Conservation (phyloP, 164 flowering plant species). For the Aristolochia fimbriata region DNA sequence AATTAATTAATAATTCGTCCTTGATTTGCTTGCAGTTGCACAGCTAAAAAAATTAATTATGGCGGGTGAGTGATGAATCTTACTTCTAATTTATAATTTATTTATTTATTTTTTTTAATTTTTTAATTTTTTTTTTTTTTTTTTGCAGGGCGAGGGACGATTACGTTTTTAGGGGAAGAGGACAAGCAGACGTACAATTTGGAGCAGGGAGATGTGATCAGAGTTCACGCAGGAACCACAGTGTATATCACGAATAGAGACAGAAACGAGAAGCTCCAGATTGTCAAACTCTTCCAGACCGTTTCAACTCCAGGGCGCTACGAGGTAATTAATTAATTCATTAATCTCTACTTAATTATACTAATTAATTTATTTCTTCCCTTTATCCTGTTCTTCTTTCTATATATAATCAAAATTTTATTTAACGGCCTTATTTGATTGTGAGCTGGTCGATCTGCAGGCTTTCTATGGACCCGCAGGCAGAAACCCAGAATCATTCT, state of each 20-base stretch:
- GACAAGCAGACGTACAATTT: slow-evolving; percentile 13
- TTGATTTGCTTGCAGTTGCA: too few species aligned
- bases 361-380: background rate
- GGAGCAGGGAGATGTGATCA: slow-evolving; percentile 13
- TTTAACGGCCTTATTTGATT: too few species aligned
- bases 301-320: slow-evolving; percentile 9
- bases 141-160: slow-evolving; percentile 11
- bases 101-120: too few species aligned
- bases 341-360: background rate
- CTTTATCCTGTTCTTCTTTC: too few species aligned
- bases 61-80: too few species aligned
- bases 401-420: too few species aligned
- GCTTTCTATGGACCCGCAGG: slow-evolving; percentile 41
- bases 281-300: slow-evolving; percentile 8
- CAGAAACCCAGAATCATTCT: slow-evolving; percentile 40
- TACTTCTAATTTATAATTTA: too few species aligned
- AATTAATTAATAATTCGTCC: too few species aligned
- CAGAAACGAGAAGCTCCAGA: slow-evolving; percentile 11
- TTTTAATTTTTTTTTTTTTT: too few species aligned
- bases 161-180: slow-evolving; percentile 6
- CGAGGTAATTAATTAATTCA: slow-evolving; percentile 5
- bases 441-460: too few species aligned
- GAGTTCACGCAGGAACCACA: slow-evolving; percentile 11
- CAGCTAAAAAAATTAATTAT: too few species aligned
- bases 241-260: slow-evolving; percentile 9